Evolutionary conservation across 2,329 filamentous ascomycete genomes (phyloP).

Genomic region (Colletotrichum sp.): DNA sequence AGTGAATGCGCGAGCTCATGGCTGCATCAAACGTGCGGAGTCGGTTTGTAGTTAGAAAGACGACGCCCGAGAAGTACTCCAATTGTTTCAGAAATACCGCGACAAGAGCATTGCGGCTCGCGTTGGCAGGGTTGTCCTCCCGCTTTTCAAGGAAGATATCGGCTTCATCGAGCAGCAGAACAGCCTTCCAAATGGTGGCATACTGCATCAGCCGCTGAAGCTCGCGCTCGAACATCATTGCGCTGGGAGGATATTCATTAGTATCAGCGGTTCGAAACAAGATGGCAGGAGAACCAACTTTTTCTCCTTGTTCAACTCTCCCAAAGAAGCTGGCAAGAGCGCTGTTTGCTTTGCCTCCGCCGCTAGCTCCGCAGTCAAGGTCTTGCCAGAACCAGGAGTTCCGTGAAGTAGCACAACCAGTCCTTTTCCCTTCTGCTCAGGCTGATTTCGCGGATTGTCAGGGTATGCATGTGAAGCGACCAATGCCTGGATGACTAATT

Average conservation of each 20-base stretch:
- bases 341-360: background rate
- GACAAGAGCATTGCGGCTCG: background rate
- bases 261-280: background rate
- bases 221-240: background rate
- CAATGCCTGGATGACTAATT: constrained; percentile 27
- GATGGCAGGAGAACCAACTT: background rate
- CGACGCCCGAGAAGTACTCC: constrained; percentile 90
- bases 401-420: background rate
- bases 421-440: constrained; percentile 26
- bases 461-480: constrained; percentile 23
- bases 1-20: constrained; percentile 48
- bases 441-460: constrained; percentile 26
- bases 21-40: constrained; percentile 52
- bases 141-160: background rate
- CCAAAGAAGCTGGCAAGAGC: constrained; percentile 9
- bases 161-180: background rate
- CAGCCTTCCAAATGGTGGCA: background rate
- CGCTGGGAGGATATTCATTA: background rate
- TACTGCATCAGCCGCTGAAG: background rate
- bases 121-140: background rate
- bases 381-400: background rate
- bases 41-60: constrained; percentile 89
- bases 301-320: constrained; percentile 3
- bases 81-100: constrained; percentile 57
- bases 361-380: background rate